These are phyloP conservation scores for Thraustochytrium sp. DNA, from an alignment of 352 stramenopile genomes.

Conservation along the genomic window DNA sequence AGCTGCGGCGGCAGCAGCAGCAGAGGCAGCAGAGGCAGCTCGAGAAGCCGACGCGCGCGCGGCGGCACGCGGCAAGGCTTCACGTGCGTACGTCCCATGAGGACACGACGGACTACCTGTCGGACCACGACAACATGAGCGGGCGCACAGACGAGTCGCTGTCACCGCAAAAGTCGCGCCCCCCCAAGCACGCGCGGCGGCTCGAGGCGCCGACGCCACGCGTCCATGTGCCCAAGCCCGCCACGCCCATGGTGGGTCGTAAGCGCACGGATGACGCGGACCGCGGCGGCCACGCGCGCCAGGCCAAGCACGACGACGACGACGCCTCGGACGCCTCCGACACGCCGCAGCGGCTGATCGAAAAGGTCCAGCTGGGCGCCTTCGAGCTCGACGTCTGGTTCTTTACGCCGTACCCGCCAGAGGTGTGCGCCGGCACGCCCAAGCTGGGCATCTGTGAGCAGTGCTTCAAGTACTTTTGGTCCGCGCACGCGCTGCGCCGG, in stretches of 20 bases:
- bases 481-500: constrained; percentile 54
- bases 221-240: background rate
- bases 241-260: background rate
- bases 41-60: no score
- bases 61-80: no score
- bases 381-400: constrained; percentile 81
- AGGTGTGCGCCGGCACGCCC: constrained; percentile 59
- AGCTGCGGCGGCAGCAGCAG: no score
- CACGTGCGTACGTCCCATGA: no score
- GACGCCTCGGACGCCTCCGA: background rate
- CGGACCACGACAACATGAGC: background rate
- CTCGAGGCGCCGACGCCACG: background rate
- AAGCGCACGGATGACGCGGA: background rate
- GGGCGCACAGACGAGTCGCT: background rate
- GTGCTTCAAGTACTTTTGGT: constrained; percentile 77
- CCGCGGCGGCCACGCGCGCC: background rate
- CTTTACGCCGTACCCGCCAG: constrained; percentile 74
- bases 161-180: background rate
- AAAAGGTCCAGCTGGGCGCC: constrained; percentile 68
- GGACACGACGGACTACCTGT: background rate
- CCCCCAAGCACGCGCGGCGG: background rate
- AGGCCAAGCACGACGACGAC: background rate
- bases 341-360: background rate
- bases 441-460: constrained; percentile 80
- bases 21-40: no score